Conservation (phyloP, 305 asterid species). For the Fraxinus sp. region DNA sequence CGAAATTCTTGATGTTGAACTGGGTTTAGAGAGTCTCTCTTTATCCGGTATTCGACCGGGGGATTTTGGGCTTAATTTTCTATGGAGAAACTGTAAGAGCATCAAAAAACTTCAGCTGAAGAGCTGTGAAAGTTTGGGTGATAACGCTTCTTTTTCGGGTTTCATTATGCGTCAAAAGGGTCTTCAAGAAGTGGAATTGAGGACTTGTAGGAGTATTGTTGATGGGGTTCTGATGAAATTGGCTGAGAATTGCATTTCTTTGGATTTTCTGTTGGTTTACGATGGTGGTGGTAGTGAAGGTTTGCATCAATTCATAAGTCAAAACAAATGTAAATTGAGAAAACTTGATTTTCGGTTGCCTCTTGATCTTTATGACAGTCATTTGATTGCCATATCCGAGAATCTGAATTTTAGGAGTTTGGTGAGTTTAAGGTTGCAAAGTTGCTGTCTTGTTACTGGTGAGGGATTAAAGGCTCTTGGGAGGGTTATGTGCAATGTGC, state of each 20-base stretch:
- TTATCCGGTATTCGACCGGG: constrained; percentile 41
- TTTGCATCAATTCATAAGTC: constrained; percentile 57
- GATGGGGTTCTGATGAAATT: constrained; percentile 51
- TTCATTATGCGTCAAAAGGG: constrained; percentile 31
- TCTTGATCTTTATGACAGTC: constrained; percentile 69
- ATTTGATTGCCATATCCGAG: constrained; percentile 53
- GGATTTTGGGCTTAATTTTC: constrained; percentile 48
- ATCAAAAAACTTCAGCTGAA: constrained; percentile 50
- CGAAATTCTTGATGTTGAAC: constrained; percentile 27
- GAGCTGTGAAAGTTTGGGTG: constrained; percentile 70
- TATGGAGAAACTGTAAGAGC: constrained; percentile 66
- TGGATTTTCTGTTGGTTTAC: constrained; percentile 51
- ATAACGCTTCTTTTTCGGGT: constrained; percentile 43
- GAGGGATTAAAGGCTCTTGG: constrained; percentile 59
- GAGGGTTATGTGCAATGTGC: constrained; percentile 32
- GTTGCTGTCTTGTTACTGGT: constrained; percentile 67
- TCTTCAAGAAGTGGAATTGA: constrained; percentile 53
- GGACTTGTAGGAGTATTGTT: constrained; percentile 54
- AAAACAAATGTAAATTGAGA: constrained; percentile 38
- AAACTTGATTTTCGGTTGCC: constrained; percentile 70
- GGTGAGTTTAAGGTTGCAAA: constrained; percentile 54
- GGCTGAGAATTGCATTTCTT: constrained; percentile 40
- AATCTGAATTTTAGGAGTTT: constrained; percentile 52
- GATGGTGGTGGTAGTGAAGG: constrained; percentile 74
- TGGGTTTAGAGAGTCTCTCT: constrained; percentile 54